Conservation (phyloP, 1,284 basidiomycete genomes). For the Malassezia slooffiae region DNA sequence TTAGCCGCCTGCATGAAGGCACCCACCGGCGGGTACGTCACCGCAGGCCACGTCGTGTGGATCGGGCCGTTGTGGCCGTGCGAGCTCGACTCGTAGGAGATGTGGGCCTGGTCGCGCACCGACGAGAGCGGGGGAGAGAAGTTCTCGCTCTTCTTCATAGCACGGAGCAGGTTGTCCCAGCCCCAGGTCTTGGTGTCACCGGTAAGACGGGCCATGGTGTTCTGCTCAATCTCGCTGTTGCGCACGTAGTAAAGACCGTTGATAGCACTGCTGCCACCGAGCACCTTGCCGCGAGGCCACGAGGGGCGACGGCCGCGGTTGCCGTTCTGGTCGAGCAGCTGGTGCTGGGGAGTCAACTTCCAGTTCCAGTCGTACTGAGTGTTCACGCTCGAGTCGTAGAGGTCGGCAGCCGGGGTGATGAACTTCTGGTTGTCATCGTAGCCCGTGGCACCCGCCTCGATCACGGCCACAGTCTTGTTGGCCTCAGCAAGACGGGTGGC, state of each 20-base stretch:
- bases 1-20: constrained; percentile 24
- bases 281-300: constrained; percentile 48
- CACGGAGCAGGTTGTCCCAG: constrained; percentile 17
- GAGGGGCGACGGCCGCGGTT: constrained; percentile 19
- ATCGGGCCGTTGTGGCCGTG: constrained; percentile 27
- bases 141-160: constrained; percentile 29
- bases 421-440: constrained; percentile 19
- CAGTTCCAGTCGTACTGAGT: constrained; percentile 31
- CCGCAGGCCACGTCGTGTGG: constrained; percentile 24
- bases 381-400: constrained; percentile 22
- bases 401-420: constrained; percentile 17
- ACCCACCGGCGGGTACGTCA: constrained; percentile 23
- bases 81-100: constrained; percentile 17
- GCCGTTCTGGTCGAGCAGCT: constrained; percentile 8
- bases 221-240: constrained; percentile 35
- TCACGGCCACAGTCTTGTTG: constrained; percentile 54
- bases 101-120: constrained; percentile 12
- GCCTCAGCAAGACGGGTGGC: constrained; percentile 68
- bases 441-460: constrained; percentile 52
- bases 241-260: constrained; percentile 47
- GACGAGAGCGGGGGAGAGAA: constrained; percentile 16
- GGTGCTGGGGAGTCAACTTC: constrained; percentile 17
- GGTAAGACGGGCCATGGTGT: constrained; percentile 25
- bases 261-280: constrained; percentile 51
- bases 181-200: constrained; percentile 23